phyloP scores from a whole-genome alignment of 495 filamentous ascomycete genomes.

The Parmelia sp. region DNA sequence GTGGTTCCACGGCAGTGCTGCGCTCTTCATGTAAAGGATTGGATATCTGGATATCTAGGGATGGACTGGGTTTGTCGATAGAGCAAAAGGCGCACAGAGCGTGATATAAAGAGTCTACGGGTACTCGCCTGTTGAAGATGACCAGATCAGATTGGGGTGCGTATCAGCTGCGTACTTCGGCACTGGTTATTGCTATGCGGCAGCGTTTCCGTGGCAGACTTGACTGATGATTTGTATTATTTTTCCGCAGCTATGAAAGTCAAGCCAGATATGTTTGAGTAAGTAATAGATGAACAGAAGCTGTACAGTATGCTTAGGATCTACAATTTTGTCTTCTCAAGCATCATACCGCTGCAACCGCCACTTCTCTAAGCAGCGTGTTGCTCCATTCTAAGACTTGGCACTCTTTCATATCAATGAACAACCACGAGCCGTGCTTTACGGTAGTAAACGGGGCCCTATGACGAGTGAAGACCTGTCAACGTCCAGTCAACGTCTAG shows the following conservation, averaged over 20 bases:
- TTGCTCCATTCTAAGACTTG: not conserved
- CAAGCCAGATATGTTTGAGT: not conserved
- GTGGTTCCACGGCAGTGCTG: not conserved
- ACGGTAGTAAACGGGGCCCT: too few species aligned
- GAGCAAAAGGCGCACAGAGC: not conserved
- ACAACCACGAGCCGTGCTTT: not conserved
- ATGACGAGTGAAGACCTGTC: constrained; percentile 42
- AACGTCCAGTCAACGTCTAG: constrained; percentile 30
- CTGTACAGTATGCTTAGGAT: not conserved
- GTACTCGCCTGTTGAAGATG: not conserved
- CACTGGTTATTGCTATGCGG: not conserved
- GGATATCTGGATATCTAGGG: not conserved
- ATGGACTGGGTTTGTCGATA: not conserved
- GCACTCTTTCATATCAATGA: not conserved
- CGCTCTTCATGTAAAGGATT: not conserved
- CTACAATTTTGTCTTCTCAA: not conserved
- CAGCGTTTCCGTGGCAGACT: not conserved
- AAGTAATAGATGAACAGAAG: not conserved
- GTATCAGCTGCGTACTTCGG: not conserved
- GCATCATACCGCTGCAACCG: not conserved
- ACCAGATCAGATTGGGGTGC: not conserved
- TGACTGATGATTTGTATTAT: not conserved
- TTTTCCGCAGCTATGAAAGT: not conserved
- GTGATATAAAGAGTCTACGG: not conserved
- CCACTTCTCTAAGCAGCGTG: not conserved